Percentiles rank a stretch among this genome's conserved stretches.
Evolutionary conservation across 108 stramenopile species (phyloP).

Genomic region (Cyclostephanos invisitatus): DNA sequence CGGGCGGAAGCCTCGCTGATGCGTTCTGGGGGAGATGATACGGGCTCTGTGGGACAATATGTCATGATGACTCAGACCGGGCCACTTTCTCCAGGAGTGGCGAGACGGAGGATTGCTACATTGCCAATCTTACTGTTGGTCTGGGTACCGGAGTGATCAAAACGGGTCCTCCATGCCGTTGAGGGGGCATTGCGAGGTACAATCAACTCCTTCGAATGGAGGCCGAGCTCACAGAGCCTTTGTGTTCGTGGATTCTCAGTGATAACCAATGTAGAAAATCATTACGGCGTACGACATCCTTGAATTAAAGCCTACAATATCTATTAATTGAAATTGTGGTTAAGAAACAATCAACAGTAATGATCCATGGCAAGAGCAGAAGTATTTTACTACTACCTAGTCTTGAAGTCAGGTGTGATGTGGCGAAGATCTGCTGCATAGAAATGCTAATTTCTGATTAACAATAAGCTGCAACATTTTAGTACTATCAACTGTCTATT

Average conservation of each 20-base stretch:
- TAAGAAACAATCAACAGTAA: too few relatives aligned
- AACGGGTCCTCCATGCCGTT: slow-evolving; percentile 99
- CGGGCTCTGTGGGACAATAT: too few relatives aligned
- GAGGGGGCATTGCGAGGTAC: slow-evolving; percentile 98
- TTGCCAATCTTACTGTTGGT: slow-evolving; percentile 99
- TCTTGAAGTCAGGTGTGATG: too few relatives aligned
- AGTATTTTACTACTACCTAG: too few relatives aligned
- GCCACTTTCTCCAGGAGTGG: slow-evolving; percentile 67
- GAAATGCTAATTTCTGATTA: too few relatives aligned
- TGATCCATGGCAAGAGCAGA: too few relatives aligned
- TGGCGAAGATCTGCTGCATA: too few relatives aligned
- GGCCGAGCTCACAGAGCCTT: slow-evolving; percentile 64
- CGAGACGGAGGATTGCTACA: slow-evolving; percentile 99
- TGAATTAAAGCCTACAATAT: not conserved
- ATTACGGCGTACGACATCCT: not conserved
- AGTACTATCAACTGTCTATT: too few relatives aligned
- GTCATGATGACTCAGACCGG: too few relatives aligned
- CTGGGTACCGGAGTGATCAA: slow-evolving; percentile 99
- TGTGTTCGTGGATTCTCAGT: not conserved
- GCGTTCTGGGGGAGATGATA: slow-evolving; percentile 60
- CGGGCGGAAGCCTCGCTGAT: slow-evolving; percentile 61
- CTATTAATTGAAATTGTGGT: too few relatives aligned
- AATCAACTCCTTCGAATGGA: slow-evolving; percentile 93
- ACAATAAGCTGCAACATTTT: too few relatives aligned
- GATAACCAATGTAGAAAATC: not conserved